Base-by-base conservation (phyloP, 495 filamentous ascomycete species). In the Penicillium ochrochloron region DNA sequence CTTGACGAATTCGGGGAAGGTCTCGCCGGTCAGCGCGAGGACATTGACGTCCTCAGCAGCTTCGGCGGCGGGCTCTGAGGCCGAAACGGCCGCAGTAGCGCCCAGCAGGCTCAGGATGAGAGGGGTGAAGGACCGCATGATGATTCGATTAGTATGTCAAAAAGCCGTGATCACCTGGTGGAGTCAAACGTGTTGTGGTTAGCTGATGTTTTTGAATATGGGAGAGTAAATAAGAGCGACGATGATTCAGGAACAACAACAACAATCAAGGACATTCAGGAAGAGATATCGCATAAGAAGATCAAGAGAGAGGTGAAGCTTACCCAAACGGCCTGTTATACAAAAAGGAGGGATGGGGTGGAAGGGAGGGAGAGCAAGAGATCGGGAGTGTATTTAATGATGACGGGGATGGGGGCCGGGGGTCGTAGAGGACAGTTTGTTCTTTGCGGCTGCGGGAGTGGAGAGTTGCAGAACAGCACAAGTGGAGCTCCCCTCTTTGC, bases 1-100 rank as follows among this genome's bases (percentile, higher is more conserved):
- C 69, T 89, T 91, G 65, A 99, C 80, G 80, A 97, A 99, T 55
- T 85, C 84, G 51, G 88, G 79, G 72, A 99, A 98, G 48, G 86
- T 93, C 69, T 95, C 93, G 77, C 86, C 90, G 76, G 88, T 94
- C 62, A 99, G 80, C 37, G 91, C 85, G 65, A 89, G 81, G 46
- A 99, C 95, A 74, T 98, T 72, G 21, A 69, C 70, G 35, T 83
- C 83, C 14, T 83, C 83, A 37, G 82, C 79, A 59, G 51, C 21
- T 17, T 81, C 81, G 33, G 60, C 68, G 17, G 66, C 66, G 35
- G 69, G 54, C 54, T 85, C 83, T 23, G 84, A 77, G 48, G 90
- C 90, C 60, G 89, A 88, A 61, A 81, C 86, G n/a, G 86, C 74
- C 31, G 85, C 83, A 41, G 83, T 78, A 68, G 84, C 85, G 63